Percentiles rank a stretch among this genome's conserved stretches.
phyloP scores from a whole-genome alignment of 225 moss, liverwort and hornwort genomes.

The Pseudisothecium myosuroides region DNA sequence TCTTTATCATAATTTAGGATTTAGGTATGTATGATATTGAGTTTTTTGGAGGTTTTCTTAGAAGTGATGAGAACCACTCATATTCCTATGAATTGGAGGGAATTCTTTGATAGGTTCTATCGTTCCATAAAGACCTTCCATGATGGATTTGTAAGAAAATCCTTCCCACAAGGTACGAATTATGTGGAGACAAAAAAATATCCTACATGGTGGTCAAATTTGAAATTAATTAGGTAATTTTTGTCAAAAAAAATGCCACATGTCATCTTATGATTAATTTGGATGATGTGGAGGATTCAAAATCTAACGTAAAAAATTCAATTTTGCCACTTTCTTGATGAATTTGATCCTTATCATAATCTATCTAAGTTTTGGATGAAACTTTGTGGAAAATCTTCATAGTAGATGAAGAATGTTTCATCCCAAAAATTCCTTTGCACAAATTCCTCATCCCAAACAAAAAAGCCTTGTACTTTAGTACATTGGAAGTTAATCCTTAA shows the following conservation, averaged over 20 bases:
- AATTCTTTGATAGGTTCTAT: neutral
- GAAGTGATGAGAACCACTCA: neutral
- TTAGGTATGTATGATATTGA: neutral
- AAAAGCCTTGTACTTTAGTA: neutral
- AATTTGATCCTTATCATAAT: neutral
- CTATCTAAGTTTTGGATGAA: neutral
- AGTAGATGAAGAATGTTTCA: neutral
- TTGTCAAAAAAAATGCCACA: neutral
- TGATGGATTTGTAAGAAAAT: neutral
- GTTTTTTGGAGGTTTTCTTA: accelerated
- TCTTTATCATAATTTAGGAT: neutral
- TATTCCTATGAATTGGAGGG: neutral
- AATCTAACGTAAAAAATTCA: accelerated
- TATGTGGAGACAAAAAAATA: neutral
- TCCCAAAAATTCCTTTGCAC: accelerated
- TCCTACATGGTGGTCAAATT: no score
- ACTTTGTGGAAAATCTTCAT: neutral
- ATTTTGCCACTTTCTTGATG: neutral
- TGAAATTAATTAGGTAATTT: no score
- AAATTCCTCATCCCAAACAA: neutral
- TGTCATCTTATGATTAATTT: neutral
- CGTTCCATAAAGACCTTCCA: accelerated
- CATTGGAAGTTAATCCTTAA: neutral
- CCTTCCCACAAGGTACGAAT: accelerated
- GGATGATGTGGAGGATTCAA: neutral